Evolutionary conservation across 2,329 filamentous ascomycete species (phyloP).

Genomic region (Dendrostoma leiphaemia): DNA sequence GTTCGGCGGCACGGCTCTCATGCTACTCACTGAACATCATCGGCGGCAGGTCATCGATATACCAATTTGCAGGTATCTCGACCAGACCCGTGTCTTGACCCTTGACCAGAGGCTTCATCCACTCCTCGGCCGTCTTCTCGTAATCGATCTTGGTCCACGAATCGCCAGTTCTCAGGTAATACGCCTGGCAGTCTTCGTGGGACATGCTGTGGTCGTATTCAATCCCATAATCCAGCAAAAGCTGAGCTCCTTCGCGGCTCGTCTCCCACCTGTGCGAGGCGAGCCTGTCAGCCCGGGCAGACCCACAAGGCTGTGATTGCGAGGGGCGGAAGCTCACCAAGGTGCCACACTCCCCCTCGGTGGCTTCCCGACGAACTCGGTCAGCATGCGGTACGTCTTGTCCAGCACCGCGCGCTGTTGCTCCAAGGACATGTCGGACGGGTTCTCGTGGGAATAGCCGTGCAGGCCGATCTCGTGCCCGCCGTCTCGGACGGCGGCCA

Average conservation of each 20-base stretch:
- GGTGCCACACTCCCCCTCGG: conserved; percentile 71
- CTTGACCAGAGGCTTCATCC: conserved; percentile 63
- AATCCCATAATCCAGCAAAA: conserved; percentile 63
- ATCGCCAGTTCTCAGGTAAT: conserved; percentile 61
- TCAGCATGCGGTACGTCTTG: conserved; percentile 70
- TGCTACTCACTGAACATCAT: conserved; percentile 35
- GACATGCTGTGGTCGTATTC: conserved; percentile 68
- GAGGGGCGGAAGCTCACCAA: no score
- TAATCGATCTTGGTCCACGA: conserved; percentile 68
- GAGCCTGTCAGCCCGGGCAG: no score
- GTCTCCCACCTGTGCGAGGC: conserved; percentile 62
- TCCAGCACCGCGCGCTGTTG: conserved; percentile 74
- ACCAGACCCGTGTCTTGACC: conserved; percentile 60
- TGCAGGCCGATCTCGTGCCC: conserved; percentile 49
- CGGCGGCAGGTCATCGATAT: conserved; percentile 59
- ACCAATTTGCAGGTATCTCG: conserved; percentile 63
- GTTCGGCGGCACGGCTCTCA: no score
- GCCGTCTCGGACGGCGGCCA: conserved; percentile 40
- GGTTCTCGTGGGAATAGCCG: conserved; percentile 34
- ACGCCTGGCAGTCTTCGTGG: conserved; percentile 62
- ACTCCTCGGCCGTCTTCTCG: conserved; percentile 54
- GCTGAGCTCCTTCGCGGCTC: conserved; percentile 61
- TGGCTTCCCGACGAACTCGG: conserved; percentile 68
- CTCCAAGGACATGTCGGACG: conserved; percentile 60
- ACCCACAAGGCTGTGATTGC: no score